Percentiles rank a stretch among this genome's conserved stretches.
These are phyloP conservation scores for Pinus albicaulis DNA, from an alignment of 75 land plant species.

Conservation along the genomic window DNA sequence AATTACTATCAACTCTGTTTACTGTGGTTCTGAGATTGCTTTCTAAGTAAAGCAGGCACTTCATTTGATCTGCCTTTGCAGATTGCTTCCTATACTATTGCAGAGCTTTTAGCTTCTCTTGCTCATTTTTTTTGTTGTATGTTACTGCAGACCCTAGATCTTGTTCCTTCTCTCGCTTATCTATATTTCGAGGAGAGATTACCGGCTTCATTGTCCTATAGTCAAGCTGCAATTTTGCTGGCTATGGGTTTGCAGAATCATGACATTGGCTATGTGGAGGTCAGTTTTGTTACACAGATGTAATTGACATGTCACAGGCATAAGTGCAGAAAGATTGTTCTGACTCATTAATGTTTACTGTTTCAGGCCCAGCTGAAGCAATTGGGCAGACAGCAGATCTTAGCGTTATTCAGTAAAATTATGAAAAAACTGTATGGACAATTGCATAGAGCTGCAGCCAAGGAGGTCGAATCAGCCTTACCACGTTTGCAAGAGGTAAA, in stretches of 20 bases:
- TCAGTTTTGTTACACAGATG: conserved; percentile 7
- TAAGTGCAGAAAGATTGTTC: neutral
- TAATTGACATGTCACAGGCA: neutral
- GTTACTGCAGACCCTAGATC: conserved; percentile 62
- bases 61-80: no score
- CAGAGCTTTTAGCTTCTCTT: neutral
- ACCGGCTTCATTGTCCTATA: conserved; percentile 66
- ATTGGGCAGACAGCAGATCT: conserved; percentile 63
- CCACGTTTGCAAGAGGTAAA: conserved; percentile 76
- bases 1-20: no score
- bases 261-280: conserved; percentile 69
- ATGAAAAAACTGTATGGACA: conserved; percentile 75
- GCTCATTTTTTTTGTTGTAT: neutral
- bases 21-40: no score
- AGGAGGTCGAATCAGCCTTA: conserved; percentile 57
- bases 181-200: conserved; percentile 74
- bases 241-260: conserved; percentile 80
- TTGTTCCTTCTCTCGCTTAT: conserved; percentile 57
- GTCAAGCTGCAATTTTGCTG: conserved; percentile 83
- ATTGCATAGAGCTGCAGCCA: conserved; percentile 52
- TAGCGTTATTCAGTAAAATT: conserved; percentile 69
- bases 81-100: no score
- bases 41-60: no score
- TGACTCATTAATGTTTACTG: neutral
- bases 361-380: conserved; percentile 62